Evolutionary conservation across 2,329 filamentous ascomycete species (phyloP).

Genomic region (Chrysoporthe austroafricana): DNA sequence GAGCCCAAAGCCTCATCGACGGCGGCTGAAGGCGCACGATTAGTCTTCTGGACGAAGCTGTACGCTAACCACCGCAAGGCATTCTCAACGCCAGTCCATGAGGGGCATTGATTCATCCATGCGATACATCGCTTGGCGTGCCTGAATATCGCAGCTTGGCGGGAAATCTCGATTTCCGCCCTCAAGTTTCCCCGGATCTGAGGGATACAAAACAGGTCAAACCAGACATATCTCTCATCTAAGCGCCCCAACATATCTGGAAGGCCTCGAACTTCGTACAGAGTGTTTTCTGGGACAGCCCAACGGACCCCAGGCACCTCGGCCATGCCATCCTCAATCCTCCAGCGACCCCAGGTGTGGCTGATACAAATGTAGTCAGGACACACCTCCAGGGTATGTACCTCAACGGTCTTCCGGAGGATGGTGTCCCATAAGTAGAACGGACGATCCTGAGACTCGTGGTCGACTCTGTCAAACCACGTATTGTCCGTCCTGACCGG

Average conservation of each 20-base stretch:
- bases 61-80: slow-evolving; percentile 1
- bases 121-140: slow-evolving; percentile 5
- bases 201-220: slow-evolving; percentile 12
- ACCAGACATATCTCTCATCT: slow-evolving; percentile 9
- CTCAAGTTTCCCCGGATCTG: slow-evolving; percentile 5
- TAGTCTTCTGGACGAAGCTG: not conserved
- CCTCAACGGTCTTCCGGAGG: not conserved
- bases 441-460: not conserved
- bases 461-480: not conserved
- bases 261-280: slow-evolving; percentile 7
- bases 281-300: slow-evolving; percentile 6
- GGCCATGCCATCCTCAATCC: not conserved
- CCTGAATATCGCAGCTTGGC: slow-evolving; percentile 10
- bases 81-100: not conserved
- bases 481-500: not conserved
- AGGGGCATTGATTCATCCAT: slow-evolving; percentile 8
- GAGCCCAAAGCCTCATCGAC: not conserved
- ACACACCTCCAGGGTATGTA: not conserved
- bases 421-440: slow-evolving; percentile 3
- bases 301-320: not conserved
- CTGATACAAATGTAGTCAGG: slow-evolving; percentile 2
- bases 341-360: slow-evolving; percentile 13
- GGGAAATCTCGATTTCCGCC: slow-evolving; percentile 7
- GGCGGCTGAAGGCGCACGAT: not conserved
- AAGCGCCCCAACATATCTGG: not conserved